Base-by-base conservation (phyloP, 2,329 filamentous ascomycete genomes). In the Apiospora arundinis region DNA sequence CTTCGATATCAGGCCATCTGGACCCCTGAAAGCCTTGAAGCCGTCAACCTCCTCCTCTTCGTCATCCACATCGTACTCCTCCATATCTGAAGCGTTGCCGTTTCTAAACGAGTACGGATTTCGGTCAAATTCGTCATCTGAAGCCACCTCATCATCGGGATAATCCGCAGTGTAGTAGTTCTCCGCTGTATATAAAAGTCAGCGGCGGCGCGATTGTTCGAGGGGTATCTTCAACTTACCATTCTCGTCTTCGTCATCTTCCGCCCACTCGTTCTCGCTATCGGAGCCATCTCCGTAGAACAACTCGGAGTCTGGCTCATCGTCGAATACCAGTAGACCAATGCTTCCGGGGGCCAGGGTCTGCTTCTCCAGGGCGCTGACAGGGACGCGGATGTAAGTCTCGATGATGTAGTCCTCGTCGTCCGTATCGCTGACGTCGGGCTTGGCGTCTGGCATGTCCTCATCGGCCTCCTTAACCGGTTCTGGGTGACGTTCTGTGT, bases 131-230 rank as follows among this genome's bases (percentile, higher is more conserved):
- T 92, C 90, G 74, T 92, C 91, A 75, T 94, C 92, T 21, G 90
- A 91, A 63, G 90, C 91, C 18, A 94, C 87, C 78, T 95, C 93
- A 70, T 95, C 92, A 73, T 95, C 93, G 0, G 93, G 93, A 75
- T 95, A 95, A 79, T 95, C 93, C 70, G 92, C 91, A 4, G 91
- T 90, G 78, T 95, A 94, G 80, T 94, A 91, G 76, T 94, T 92
- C 78, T 95, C 93, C 46, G 93, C 92, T 91, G 72, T 65, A 12
- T 32, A 23, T 8, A 9, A 1, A 18, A 32, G 25, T 69, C 28
- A 69, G 48, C 25, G 21, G 28, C 12, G 5, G 67, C 28, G 8
- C 46, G 7, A 28, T 48, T 45, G 7, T 18, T 14, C 7, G 9
- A 14, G 18, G n/a, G 11, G 12, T 32, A 37, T 28, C 3, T n/a